A percentile compares a stretch with the other conserved stretches of the same genome.
phyloP scores from a whole-genome alignment of 2,329 filamentous ascomycete genomes.

The Verticillium nubilum region DNA sequence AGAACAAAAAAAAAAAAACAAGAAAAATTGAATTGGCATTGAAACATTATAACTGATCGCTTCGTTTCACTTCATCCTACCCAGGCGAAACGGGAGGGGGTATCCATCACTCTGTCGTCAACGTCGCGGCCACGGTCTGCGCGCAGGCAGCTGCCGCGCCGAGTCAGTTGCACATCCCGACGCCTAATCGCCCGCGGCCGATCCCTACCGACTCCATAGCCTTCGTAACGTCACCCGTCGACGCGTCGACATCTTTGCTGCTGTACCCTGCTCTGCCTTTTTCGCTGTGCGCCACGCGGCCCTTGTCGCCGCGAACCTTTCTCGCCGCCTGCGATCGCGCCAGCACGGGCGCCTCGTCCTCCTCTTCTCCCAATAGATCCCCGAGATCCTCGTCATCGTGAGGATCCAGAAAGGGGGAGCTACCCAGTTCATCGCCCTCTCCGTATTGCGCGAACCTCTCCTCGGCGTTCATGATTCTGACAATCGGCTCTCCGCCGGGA shows the following conservation, averaged over 20 bases:
- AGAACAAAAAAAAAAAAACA: not conserved
- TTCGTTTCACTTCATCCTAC: not conserved
- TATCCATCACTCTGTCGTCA: constrained; percentile 5
- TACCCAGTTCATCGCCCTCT: constrained; percentile 7
- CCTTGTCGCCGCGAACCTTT: not conserved
- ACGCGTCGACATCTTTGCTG: not conserved
- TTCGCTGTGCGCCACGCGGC: not conserved
- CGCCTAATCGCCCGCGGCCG: constrained; percentile 16
- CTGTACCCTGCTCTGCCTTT: not conserved
- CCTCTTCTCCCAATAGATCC: constrained; percentile 23
- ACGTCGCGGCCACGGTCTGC: not conserved
- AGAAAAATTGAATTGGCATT: not conserved
- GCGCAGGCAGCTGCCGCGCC: not conserved
- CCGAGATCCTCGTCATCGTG: constrained; percentile 19
- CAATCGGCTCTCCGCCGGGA: constrained; percentile 51
- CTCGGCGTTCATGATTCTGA: constrained; percentile 18
- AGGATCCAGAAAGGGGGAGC: constrained; percentile 11
- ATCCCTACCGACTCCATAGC: constrained; percentile 27
- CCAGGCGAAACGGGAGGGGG: constrained; percentile 4
- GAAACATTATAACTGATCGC: not conserved
- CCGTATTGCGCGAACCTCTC: constrained; percentile 2
- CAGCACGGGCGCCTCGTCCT: constrained; percentile 8
- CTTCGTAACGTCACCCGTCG: constrained; percentile 6
- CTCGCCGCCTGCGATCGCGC: not conserved
- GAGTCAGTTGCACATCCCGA: constrained; percentile 15